Conservation (phyloP, 495 filamentous ascomycete genomes). For the Aspergillus nidulans region DNA sequence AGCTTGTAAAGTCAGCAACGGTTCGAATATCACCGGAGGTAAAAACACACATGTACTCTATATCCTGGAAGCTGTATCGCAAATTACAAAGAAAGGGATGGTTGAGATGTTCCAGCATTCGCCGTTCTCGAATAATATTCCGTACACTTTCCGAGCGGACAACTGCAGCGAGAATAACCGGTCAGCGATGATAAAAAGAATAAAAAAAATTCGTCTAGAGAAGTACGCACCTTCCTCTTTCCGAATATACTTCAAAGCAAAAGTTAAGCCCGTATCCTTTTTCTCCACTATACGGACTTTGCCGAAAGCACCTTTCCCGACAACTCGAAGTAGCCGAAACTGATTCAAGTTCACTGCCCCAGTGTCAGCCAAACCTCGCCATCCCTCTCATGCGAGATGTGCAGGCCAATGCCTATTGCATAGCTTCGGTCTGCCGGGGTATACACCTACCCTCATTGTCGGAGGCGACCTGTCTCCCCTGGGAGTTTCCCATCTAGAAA, state of each 20-base stretch:
- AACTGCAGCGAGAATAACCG: slow-evolving; percentile 48
- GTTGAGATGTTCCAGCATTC: slow-evolving; percentile 97
- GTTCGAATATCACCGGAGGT: not conserved
- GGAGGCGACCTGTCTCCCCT: slow-evolving; percentile 88
- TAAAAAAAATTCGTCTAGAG: not conserved
- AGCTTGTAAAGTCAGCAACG: slow-evolving; percentile 52
- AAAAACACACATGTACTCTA: slow-evolving; percentile 86
- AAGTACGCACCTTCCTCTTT: slow-evolving; percentile 86
- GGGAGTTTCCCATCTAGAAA: slow-evolving; percentile 80
- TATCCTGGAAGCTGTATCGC: slow-evolving; percentile 98
- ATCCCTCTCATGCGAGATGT: not conserved
- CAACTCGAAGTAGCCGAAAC: slow-evolving; percentile 89
- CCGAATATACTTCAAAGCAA: slow-evolving; percentile 95
- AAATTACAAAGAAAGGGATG: slow-evolving; percentile 98
- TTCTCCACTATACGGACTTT: slow-evolving; percentile 98
- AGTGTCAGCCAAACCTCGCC: slow-evolving; percentile 10
- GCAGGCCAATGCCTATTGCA: not conserved
- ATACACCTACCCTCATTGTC: slow-evolving; percentile 79
- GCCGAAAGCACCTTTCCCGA: slow-evolving; percentile 96
- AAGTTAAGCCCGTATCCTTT: slow-evolving; percentile 90
- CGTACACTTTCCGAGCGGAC: slow-evolving; percentile 95
- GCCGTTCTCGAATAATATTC: slow-evolving; percentile 93
- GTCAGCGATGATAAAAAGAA: too few relatives aligned
- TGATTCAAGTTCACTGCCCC: slow-evolving; percentile 88
- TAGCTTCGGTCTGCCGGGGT: not conserved